These are phyloP conservation scores for Penicillium concentricum DNA, from an alignment of 2,329 filamentous ascomycete genomes.

Conservation along the genomic window DNA sequence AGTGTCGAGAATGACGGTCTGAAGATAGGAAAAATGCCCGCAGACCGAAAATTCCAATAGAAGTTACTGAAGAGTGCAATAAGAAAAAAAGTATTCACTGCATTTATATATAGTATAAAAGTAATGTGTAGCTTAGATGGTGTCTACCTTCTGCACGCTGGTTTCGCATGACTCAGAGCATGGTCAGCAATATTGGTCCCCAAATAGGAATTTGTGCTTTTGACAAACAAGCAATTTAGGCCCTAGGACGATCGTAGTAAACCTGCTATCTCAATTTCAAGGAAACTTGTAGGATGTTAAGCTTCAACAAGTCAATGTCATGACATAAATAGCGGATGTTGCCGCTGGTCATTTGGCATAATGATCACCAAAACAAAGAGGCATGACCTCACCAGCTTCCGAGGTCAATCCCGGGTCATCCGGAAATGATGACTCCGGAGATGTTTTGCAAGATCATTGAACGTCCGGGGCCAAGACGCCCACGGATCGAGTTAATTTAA, in stretches of 20 bases:
- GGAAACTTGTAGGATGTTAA: too few species aligned
- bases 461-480: not conserved
- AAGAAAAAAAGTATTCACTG: not conserved
- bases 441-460: not conserved
- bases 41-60: too few species aligned
- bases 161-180: too few species aligned
- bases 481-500: slow-evolving; percentile 4
- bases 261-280: too few species aligned
- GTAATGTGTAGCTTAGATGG: not conserved
- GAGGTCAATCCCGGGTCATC: not conserved
- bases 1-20: too few species aligned
- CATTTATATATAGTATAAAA: not conserved
- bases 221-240: too few species aligned
- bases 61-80: not conserved
- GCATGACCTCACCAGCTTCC: slow-evolving; percentile 1
- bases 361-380: not conserved
- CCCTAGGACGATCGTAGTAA: too few species aligned
- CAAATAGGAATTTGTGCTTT: too few species aligned
- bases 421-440: not conserved
- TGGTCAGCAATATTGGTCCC: too few species aligned
- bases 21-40: too few species aligned
- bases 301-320: not conserved
- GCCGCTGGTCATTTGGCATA: not conserved
- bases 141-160: not conserved
- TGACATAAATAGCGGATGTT: not conserved